phyloP scores from a whole-genome alignment of 169 alveolate species.

The Cryptosporidium felis region DNA sequence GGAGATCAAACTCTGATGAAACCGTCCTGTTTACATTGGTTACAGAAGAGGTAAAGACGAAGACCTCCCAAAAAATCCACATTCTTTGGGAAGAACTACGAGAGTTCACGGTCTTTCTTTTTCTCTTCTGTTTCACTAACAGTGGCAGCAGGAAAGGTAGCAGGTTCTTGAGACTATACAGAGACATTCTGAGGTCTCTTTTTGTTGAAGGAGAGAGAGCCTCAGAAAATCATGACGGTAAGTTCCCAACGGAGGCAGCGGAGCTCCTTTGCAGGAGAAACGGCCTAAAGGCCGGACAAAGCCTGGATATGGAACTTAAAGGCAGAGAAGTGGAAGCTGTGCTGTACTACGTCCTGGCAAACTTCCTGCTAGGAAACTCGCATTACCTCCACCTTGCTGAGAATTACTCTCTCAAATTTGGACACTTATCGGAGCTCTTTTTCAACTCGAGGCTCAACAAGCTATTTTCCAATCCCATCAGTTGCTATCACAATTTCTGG shows the following conservation, averaged over 20 bases:
- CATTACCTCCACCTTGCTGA: background rate
- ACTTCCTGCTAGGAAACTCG: background rate
- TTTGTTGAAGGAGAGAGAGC: background rate
- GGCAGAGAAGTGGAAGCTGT: background rate
- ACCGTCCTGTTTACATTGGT: background rate
- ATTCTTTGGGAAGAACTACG: conserved; percentile 4
- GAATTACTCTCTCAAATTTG: background rate
- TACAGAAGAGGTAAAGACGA: background rate
- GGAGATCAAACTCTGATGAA: background rate
- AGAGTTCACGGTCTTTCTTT: conserved; percentile 27
- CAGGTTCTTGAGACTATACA: background rate
- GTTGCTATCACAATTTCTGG: conserved; percentile 5
- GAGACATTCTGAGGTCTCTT: background rate
- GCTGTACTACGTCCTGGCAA: conserved; percentile 8
- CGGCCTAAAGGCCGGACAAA: no score
- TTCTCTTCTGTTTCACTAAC: conserved; percentile 20
- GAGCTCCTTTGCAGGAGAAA: background rate
- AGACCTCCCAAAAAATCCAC: background rate
- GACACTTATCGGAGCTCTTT: background rate
- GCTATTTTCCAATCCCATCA: background rate
- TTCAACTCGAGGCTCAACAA: background rate
- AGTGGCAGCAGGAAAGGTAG: background rate
- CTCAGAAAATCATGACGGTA: background rate
- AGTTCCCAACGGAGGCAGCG: background rate
- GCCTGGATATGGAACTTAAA: background rate